Conservation (phyloP, 1,284 basidiomycete species). For the Gymnopus androsaceus region DNA sequence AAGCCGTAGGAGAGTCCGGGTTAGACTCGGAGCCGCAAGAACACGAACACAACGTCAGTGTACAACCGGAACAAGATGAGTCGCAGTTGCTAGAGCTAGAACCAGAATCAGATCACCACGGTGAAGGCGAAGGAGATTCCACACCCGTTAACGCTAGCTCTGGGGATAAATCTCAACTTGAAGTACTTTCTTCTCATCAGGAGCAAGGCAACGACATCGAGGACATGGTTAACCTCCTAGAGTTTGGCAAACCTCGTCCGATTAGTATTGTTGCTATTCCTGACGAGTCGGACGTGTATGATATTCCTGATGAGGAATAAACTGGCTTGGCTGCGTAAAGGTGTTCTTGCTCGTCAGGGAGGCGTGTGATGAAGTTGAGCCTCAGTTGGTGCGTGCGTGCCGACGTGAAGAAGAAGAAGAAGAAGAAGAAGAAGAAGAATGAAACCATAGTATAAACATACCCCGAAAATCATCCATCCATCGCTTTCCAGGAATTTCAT, state of each 20-base stretch:
- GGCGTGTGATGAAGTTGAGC: too few species aligned
- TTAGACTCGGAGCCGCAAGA: too few species aligned
- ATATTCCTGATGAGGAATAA: slow-evolving; percentile 47
- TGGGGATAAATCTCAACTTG: not conserved
- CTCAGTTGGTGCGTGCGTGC: not conserved
- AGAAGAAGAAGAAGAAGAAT: not conserved
- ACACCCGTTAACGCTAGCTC: not conserved
- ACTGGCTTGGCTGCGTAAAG: not conserved
- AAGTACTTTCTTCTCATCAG: not conserved
- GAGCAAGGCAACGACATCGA: slow-evolving; percentile 44
- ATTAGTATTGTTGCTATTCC: slow-evolving; percentile 48
- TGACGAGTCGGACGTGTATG: slow-evolving; percentile 42
- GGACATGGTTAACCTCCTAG: slow-evolving; percentile 65
- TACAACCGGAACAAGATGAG: too few species aligned
- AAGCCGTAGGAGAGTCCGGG: too few species aligned
- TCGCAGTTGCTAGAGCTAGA: slow-evolving; percentile 16
- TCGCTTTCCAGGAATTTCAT: not conserved
- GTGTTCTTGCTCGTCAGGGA: not conserved
- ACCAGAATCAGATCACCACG: not conserved
- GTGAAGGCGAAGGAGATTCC: slow-evolving; percentile 19
- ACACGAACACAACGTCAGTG: too few species aligned
- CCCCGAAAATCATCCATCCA: not conserved
- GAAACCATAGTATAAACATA: not conserved
- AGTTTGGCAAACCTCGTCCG: slow-evolving; percentile 47
- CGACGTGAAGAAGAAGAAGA: not conserved